Evolutionary conservation across 2,329 filamentous ascomycete genomes (phyloP).

Genomic region (Aspergillus fumigatiaffinis): DNA sequence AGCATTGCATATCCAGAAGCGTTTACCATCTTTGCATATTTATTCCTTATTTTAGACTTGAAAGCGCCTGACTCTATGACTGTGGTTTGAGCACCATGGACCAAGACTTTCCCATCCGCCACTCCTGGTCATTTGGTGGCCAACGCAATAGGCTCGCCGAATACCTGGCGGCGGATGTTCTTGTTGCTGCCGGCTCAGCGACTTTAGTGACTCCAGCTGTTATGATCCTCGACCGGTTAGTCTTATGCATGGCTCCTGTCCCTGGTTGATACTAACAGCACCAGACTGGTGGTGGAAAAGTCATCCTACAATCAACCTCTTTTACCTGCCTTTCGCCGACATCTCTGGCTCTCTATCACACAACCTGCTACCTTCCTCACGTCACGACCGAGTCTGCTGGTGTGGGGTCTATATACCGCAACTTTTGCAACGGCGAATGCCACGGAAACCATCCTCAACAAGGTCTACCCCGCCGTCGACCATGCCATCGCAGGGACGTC

Average conservation of each 20-base stretch:
- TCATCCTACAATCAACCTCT: slow-evolving; percentile 33
- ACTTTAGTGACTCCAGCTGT: slow-evolving; percentile 73
- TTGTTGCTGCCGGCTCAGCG: slow-evolving; percentile 66
- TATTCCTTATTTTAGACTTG: background rate
- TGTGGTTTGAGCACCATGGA: slow-evolving; percentile 17
- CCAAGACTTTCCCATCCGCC: slow-evolving; percentile 22
- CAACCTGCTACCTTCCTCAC: slow-evolving; percentile 37
- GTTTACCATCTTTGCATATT: background rate
- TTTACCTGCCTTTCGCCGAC: slow-evolving; percentile 30
- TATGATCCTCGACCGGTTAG: slow-evolving; percentile 74
- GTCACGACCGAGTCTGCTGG: slow-evolving; percentile 40
- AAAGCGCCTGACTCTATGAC: background rate
- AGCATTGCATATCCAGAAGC: background rate
- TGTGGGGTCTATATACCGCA: slow-evolving; percentile 65
- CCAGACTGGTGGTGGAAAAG: slow-evolving; percentile 41
- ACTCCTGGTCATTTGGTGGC: slow-evolving; percentile 22
- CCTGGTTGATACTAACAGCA: slow-evolving; percentile 8
- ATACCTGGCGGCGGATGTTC: slow-evolving; percentile 58
- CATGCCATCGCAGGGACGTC: slow-evolving; percentile 64
- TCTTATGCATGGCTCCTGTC: background rate
- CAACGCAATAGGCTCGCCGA: slow-evolving; percentile 34
- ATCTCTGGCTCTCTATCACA: slow-evolving; percentile 33
- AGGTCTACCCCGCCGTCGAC: slow-evolving; percentile 49
- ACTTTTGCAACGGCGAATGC: slow-evolving; percentile 85
- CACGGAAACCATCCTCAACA: slow-evolving; percentile 73